Percentiles rank a stretch among this genome's conserved stretches.
phyloP scores from a whole-genome alignment of 805 yeast genomes.

The Wickerhamomyces chaumierensis region DNA sequence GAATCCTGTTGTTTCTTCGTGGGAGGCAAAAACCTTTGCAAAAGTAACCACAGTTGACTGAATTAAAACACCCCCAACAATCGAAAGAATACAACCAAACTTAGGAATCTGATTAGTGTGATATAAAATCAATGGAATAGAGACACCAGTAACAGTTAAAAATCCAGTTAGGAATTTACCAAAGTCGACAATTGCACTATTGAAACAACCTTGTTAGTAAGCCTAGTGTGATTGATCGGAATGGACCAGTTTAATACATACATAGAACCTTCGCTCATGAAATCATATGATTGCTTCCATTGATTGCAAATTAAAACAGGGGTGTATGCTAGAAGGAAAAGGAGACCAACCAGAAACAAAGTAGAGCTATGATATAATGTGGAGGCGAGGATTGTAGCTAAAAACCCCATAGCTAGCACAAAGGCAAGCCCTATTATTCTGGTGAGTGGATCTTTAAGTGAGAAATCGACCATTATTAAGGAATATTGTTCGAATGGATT shows the following conservation, averaged over 20 bases:
- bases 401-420: conserved; percentile 67
- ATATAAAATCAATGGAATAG: conserved; percentile 48
- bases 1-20: conserved; percentile 22
- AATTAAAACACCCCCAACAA: conserved; percentile 58
- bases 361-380: conserved; percentile 67
- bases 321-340: conserved; percentile 44
- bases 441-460: conserved; percentile 42
- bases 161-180: conserved; percentile 63
- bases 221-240: no score
- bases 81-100: conserved; percentile 49
- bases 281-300: conserved; percentile 35
- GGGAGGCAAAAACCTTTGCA: conserved; percentile 49
- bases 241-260: conserved; percentile 12
- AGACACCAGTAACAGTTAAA: conserved; percentile 48
- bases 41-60: conserved; percentile 65
- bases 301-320: conserved; percentile 43
- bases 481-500: not conserved
- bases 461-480: conserved; percentile 3
- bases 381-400: conserved; percentile 64
- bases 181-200: conserved; percentile 42
- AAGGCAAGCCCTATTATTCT: conserved; percentile 66
- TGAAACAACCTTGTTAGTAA: conserved; percentile 6
- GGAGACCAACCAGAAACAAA: conserved; percentile 21
- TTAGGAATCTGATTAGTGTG: conserved; percentile 52
- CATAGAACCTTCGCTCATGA: conserved; percentile 35